Base-by-base conservation (phyloP, 345 rosid genomes). In the Hibiscus trionum region DNA sequence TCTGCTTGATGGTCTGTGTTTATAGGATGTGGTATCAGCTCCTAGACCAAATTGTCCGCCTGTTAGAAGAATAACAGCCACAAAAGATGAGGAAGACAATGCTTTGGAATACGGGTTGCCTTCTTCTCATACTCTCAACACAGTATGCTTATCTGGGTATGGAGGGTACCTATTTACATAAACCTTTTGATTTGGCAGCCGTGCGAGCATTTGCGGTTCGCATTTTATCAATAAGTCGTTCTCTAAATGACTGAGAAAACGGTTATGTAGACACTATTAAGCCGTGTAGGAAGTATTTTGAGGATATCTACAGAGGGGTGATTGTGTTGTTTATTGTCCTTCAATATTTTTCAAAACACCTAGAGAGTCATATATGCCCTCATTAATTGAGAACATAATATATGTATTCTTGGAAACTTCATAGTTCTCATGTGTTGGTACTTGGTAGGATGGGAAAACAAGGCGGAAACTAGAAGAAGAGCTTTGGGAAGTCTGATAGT, bases 51-150 rank as follows among this genome's bases (percentile, higher is more conserved):
- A 82, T 72, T 90, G 88, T 61, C 99, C 99, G n/a, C 97, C 98
- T 3, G 93, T 90, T 70, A 85, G 90, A 82, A 86, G 96, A 76
- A 74, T 95, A 63, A 88, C 93, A 1, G 90, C 96, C 4, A 95
- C 99, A 3, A 88, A 89, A 83, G 98, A 95, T 75, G 99, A 95
- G 82, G 86, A 87, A 90, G 98, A 95, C 0, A 90, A 95, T 82
- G 97, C 99, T 16, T 61, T 93, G 91, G 99, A 95, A 79, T 90
- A 90, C 82, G 99, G 99, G 69, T 80, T 95, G 85, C 98, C 99
- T 80, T 95, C 99, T 80, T 95, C 99, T 37, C 99, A 95, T 76
- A 93, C 94, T 73, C 88, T 95, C 11, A 95, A 95, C 80, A 95
- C 99, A 0, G 90, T 93, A 76, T 95, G 99, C 81, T 80, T 90